Evolutionary conservation across 495 filamentous ascomycete species (phyloP).

Genomic region (Penicillium pancosmium): DNA sequence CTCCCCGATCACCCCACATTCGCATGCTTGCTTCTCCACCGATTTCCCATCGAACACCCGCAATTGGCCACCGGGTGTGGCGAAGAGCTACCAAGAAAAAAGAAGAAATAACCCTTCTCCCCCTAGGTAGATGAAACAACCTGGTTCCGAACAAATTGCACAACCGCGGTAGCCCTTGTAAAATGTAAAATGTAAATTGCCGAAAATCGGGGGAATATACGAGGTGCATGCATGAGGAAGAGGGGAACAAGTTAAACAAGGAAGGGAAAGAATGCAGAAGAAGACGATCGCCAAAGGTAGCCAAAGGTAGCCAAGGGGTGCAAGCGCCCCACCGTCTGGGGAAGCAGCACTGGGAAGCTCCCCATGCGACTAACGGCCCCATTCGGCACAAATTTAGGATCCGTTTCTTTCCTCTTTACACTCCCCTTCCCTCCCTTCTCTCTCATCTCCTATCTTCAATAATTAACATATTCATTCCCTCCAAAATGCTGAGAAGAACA

Average conservation of each 20-base stretch:
- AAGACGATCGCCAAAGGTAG: constrained; percentile 5
- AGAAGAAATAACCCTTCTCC: neutral
- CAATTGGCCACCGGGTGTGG: constrained; percentile 2
- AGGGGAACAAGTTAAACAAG: neutral
- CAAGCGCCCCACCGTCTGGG: neutral
- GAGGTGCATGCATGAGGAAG: neutral
- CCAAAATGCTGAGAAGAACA: constrained; percentile 23
- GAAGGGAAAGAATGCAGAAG: neutral
- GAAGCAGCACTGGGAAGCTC: neutral
- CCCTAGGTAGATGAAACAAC: neutral
- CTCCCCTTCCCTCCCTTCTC: neutral
- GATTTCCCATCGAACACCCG: neutral
- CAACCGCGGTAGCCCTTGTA: neutral
- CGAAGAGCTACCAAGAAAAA: neutral
- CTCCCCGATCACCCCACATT: neutral
- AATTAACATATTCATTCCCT: neutral
- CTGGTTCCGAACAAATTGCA: neutral
- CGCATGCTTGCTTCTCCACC: neutral
- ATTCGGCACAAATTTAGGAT: neutral
- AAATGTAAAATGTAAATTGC: neutral
- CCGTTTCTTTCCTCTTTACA: neutral
- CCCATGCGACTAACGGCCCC: neutral
- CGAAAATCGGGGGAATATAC: neutral
- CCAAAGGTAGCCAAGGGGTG: too few relatives aligned
- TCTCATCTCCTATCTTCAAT: neutral